Evolutionary conservation across 139 green algal species (phyloP).

Genomic region (Chlorella sp.): DNA sequence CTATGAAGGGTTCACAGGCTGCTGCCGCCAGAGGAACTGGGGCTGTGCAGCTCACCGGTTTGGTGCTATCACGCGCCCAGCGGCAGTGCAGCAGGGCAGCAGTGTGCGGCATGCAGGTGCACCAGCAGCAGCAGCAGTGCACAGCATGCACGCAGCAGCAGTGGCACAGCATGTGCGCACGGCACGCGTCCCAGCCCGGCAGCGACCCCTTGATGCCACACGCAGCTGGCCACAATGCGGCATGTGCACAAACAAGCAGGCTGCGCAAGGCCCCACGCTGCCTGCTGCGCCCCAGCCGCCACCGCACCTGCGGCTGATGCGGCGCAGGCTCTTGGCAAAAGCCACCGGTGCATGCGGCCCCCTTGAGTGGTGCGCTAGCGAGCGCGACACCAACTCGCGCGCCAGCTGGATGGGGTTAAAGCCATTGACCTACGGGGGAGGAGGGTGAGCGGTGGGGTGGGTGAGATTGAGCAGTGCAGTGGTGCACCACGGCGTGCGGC

Average conservation of each 20-base stretch:
- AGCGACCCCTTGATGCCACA: neutral
- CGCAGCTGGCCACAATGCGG: neutral
- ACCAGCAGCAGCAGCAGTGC: neutral
- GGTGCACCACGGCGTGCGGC: no score
- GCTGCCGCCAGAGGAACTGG: no score
- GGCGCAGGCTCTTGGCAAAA: conserved; percentile 56
- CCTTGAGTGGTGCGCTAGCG: conserved; percentile 30
- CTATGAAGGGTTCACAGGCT: neutral
- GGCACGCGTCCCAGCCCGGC: neutral
- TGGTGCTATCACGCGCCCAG: neutral
- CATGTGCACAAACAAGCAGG: neutral
- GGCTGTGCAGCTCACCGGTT: no score
- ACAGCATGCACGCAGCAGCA: neutral
- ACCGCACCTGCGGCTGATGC: conserved; percentile 62
- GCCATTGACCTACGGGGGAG: neutral
- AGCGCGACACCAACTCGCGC: conserved; percentile 57
- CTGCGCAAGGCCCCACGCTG: neutral
- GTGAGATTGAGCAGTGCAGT: no score
- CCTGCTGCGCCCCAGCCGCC: neutral
- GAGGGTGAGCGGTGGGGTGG: no score
- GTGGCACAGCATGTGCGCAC: neutral
- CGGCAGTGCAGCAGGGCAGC: no score
- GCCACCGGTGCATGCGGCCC: conserved; percentile 45
- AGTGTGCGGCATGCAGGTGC: neutral
- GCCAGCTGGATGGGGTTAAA: conserved; percentile 67